Evolutionary conservation across 352 stramenopile genomes (phyloP), one percentile per base, ranked within the genome.

Genomic region (Globisporangium spiculum): DNA sequence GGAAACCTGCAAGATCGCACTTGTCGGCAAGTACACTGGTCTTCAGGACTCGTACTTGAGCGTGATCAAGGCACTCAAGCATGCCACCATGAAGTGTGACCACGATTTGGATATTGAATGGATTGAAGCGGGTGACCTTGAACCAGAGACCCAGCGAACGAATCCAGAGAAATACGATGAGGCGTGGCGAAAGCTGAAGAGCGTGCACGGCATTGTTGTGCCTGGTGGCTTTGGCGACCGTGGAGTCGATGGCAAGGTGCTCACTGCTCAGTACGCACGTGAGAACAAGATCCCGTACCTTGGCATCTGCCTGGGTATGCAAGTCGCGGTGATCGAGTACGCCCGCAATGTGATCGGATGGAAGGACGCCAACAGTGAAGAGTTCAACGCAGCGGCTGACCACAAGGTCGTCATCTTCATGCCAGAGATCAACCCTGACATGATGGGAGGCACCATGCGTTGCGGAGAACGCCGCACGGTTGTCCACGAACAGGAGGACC

Each of bases 401-500:
- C 85, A 98, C 76, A 97, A 96, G 70, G 96, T 99, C 41, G 93
- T 99, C n/a, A 84, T 99, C 60, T 99, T 99, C 81, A 99, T 99
- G 98, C 98, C 98, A 1, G 98, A 99, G 84, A 99, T 99, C 75
- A 97, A 99, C 79, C 86, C 84, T 4, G 91, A 97, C 53, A 88
- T 96, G 48, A 99, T 99, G 97, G 98, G 98, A 53, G 98, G 98
- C 65, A 99, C 97, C 12, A 99, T 99, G 98, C 94, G 98, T 63
- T 95, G 99, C n/a, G 98, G 98, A 61, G 97, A 90, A 54, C 87
- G 97, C 26, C 85, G 92, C 59, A 99, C 97, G 7, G 83, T 98
- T 61, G 92, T 99, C 63, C 82, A 98, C 60, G 81, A 88, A 60
- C 84, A 94, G 72, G 79, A 90, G 22, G 85, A 97, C 67, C 84